phyloP scores from a whole-genome alignment of 306 rosid genomes.

The cucumber (Cucumis sativus) region DNA sequence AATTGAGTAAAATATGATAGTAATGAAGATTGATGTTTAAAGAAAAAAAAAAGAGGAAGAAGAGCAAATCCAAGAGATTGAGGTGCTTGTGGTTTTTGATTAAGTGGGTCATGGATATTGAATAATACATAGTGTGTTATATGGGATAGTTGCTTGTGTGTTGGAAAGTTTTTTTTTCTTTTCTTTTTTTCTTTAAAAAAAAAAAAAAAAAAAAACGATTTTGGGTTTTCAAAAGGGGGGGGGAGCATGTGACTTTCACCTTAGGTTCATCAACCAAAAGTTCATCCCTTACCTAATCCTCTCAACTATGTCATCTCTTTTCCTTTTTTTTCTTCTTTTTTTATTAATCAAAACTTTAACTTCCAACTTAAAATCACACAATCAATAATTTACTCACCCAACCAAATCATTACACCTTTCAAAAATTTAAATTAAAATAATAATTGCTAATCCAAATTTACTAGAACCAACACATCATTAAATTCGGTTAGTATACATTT shows the following conservation, averaged over 20 bases:
- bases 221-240: not conserved
- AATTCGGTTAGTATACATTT: too few relatives aligned
- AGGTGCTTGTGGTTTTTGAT: not conserved
- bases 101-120: not conserved
- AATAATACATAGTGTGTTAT: not conserved
- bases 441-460: too few relatives aligned
- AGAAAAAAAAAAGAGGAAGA: not conserved
- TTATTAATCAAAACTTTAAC: too few relatives aligned
- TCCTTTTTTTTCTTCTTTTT: too few relatives aligned
- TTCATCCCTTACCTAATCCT: not conserved
- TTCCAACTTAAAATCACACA: too few relatives aligned
- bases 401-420: too few relatives aligned
- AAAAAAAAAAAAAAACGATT: not conserved
- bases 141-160: not conserved
- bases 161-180: constrained; percentile 1
- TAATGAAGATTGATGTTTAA: not conserved
- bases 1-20: not conserved
- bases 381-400: too few relatives aligned
- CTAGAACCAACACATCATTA: too few relatives aligned
- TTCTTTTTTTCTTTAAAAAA: too few relatives aligned
- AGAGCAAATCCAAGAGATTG: constrained; percentile 1
- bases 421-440: too few relatives aligned
- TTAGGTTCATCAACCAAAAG: not conserved
- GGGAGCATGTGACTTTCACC: not conserved
- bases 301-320: not conserved